Evolutionary conservation across 495 filamentous ascomycete genomes (phyloP), one percentile per base, ranked within the genome.

Genomic region (Talaromyces nanjingensis): DNA sequence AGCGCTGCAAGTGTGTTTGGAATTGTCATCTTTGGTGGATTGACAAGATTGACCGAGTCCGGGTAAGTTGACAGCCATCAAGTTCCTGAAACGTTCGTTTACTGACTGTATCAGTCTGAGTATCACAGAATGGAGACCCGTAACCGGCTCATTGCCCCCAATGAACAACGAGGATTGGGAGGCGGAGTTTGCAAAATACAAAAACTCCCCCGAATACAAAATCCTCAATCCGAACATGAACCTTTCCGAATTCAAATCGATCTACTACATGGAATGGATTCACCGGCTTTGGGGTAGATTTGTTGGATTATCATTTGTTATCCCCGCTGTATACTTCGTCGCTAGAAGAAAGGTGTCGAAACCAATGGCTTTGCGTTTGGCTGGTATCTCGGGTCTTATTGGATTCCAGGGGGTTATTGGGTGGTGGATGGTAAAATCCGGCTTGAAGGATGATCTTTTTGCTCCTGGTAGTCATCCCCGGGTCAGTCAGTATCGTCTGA

Each of bases 391-490:
- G 22, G 87, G 82, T 37, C 77, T 97, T 59, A 97, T 98, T 73
- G 96, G 91, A 33, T 94, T 97, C 73, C 94, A 98, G 75, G 94
- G 96, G 8, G 87, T 94, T 67, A 83, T 98, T 54, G 94, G 94
- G 9, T 98, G 94, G 94, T 98, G 93, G 91, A 98, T 98, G 94
- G 94, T 98, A 67, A 96, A 96, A 74, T 93, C 89, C 0, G 94
- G 94, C 2, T 79, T 98, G 63, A 91, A 91, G 67, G 94, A 98
- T 72, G 92, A 98, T 69, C 84, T 98, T 18, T 97, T 98, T 70
- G 91, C 89, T 3, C 89, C 90, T 1, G 96, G 93, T 6, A 87
- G 85, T 61, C 91, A 96, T 73, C 94, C 94, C 0, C 86, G 94
- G 61, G 94, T 98, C 33, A 90, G 86, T 71, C 94, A 98, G 76